Conservation (phyloP, 1,284 basidiomycete species). For the Microbotryum scabiosae region DNA sequence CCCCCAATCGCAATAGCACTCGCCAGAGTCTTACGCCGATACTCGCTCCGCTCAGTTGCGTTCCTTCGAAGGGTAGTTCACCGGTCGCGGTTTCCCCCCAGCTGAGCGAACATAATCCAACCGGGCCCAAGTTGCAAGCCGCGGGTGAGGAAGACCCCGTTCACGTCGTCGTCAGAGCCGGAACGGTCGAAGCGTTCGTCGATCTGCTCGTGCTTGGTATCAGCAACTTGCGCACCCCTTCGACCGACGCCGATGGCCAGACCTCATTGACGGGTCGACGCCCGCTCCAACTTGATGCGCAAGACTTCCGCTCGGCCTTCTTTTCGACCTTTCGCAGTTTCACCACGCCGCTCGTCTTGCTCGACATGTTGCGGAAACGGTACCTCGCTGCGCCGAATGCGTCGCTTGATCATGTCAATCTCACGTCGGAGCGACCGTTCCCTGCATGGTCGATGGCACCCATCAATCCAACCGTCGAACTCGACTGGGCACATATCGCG, state of each 20-base stretch:
- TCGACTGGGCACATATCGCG: background rate
- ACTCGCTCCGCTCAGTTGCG: conserved; percentile 2
- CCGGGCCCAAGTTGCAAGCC: background rate
- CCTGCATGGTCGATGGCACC: conserved; percentile 9
- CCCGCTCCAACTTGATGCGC: background rate
- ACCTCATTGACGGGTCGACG: conserved; percentile 3
- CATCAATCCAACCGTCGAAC: background rate
- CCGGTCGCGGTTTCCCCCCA: background rate
- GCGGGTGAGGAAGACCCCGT: conserved; percentile 6
- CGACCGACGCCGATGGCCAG: conserved; percentile 8
- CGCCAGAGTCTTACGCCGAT: background rate
- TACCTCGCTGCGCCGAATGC: conserved; percentile 10
- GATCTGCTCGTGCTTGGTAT: conserved; percentile 7
- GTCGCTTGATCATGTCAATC: background rate
- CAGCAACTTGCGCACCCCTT: conserved; percentile 5
- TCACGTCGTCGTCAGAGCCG: conserved; percentile 8
- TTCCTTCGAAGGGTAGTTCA: background rate
- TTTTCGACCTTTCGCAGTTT: conserved; percentile 4
- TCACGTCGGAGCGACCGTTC: conserved; percentile 8
- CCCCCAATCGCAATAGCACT: too few species aligned
- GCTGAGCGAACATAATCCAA: background rate
- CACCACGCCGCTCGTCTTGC: conserved; percentile 1
- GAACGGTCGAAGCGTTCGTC: conserved; percentile 6
- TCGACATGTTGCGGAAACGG: conserved; percentile 7
- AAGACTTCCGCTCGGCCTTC: conserved; percentile 3